These are phyloP conservation scores for Lasiodiplodia theobromae DNA, from an alignment of 2,329 filamentous ascomycete genomes.

Conservation along the genomic window DNA sequence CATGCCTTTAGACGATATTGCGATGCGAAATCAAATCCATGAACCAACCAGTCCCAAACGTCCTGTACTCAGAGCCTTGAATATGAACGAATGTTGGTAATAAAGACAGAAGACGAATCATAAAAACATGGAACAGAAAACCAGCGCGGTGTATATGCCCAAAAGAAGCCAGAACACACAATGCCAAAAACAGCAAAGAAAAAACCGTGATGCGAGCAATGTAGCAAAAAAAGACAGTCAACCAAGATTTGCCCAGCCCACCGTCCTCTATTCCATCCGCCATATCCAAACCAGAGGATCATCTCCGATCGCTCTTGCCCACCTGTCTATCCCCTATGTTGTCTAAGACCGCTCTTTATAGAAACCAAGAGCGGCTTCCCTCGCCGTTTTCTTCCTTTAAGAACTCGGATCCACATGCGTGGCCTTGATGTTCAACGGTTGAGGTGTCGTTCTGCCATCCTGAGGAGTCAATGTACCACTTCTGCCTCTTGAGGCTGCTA, in stretches of 20 bases:
- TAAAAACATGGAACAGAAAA: not conserved
- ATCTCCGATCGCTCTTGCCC: not conserved
- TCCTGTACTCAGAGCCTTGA: not conserved
- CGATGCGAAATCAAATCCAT: not conserved
- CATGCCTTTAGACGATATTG: not conserved
- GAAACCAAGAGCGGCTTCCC: not conserved
- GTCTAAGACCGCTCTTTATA: not conserved
- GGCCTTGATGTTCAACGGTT: constrained; percentile 29
- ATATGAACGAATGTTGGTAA: constrained; percentile 2
- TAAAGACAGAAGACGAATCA: not conserved
- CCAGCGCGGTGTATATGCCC: constrained; percentile 20
- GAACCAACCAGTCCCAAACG: not conserved
- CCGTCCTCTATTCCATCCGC: not conserved
- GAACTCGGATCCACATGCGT: constrained; percentile 30
- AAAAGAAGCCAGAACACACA: not conserved
- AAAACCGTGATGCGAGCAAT: not conserved
- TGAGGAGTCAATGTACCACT: constrained; percentile 28
- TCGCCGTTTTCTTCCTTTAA: not conserved
- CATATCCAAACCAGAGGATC: not conserved
- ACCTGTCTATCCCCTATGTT: not conserved
- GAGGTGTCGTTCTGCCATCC: constrained; percentile 25
- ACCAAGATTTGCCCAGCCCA: not conserved
- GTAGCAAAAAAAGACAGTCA: not conserved
- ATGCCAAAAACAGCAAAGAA: not conserved
- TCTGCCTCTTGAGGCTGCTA: constrained; percentile 13